Percentiles rank a stretch among this genome's conserved stretches.
Conservation (phyloP, 305 asterid genomes). For the Solanum chacoense region DNA sequence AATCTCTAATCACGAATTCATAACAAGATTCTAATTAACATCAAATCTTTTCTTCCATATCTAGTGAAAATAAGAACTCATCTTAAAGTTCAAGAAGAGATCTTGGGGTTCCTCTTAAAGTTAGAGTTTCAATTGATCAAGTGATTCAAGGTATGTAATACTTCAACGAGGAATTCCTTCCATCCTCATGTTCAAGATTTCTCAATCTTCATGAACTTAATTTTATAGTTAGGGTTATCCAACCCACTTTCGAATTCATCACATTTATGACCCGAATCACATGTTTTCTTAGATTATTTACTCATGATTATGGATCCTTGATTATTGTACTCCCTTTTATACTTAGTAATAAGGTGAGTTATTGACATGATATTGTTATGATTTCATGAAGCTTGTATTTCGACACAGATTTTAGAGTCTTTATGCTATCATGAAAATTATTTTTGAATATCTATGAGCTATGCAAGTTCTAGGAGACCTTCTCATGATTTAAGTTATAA, state of each 20-base stretch:
- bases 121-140: background rate
- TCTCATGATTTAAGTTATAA: background rate
- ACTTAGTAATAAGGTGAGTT: background rate
- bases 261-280: background rate
- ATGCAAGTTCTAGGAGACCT: background rate
- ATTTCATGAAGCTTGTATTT: background rate
- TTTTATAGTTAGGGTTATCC: background rate
- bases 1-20: background rate
- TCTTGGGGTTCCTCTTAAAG: background rate
- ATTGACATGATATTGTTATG: background rate
- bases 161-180: background rate
- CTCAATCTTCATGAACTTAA: background rate
- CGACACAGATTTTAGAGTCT: background rate
- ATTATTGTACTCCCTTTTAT: background rate
- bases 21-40: background rate
- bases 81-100: background rate
- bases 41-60: background rate
- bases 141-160: background rate
- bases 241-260: background rate
- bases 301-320: background rate
- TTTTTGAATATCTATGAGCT: background rate
- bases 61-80: background rate
- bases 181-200: background rate
- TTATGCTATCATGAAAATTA: background rate
- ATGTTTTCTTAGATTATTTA: background rate